Evolutionary conservation across 306 rosid genomes (phyloP).

Genomic region (Cyclanthera cordifolia): DNA sequence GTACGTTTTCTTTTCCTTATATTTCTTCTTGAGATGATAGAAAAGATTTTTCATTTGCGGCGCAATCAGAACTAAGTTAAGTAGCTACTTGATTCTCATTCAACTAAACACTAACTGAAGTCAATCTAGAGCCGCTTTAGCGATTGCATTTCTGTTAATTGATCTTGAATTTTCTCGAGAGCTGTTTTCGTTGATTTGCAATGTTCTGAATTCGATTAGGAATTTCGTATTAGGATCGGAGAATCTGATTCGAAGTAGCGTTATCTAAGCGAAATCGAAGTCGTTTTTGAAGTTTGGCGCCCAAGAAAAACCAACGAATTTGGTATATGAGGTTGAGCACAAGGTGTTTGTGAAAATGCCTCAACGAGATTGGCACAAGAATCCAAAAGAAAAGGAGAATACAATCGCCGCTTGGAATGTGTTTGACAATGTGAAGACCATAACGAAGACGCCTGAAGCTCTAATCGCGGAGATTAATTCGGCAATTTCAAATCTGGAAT

Average conservation of each 20-base stretch:
- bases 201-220: neutral
- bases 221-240: neutral
- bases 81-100: neutral
- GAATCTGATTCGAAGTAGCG: neutral
- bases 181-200: neutral
- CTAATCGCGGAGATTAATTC: slow-evolving; percentile 65
- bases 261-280: neutral
- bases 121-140: neutral
- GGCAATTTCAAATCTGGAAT: slow-evolving; percentile 66
- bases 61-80: neutral
- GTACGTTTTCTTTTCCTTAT: neutral
- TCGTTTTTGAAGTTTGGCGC: neutral
- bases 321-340: neutral
- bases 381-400: neutral
- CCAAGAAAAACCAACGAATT: neutral
- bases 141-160: neutral
- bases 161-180: neutral
- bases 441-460: slow-evolving; percentile 63
- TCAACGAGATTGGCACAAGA: neutral
- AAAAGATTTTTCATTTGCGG: neutral
- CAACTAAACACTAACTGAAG: neutral
- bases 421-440: slow-evolving; percentile 51
- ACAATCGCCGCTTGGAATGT: slow-evolving; percentile 42
- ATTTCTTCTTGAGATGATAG: neutral
- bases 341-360: slow-evolving; percentile 8